Conservation (phyloP, 805 yeast genomes). For the Candida sithepensis region DNA sequence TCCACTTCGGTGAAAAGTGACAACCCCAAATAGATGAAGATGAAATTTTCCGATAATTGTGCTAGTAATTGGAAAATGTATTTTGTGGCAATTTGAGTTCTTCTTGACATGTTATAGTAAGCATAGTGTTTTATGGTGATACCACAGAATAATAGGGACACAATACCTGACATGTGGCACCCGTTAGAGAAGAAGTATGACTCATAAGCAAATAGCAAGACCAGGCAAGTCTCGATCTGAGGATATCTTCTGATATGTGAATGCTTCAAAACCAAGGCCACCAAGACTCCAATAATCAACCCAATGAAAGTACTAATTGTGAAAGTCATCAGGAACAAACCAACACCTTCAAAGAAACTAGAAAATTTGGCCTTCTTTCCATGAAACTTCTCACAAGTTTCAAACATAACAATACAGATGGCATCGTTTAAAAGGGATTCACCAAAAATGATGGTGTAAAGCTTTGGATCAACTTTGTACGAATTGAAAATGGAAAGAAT, state of each 20-base stretch:
- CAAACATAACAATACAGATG: constrained; percentile 97
- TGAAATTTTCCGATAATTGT: constrained; percentile 92
- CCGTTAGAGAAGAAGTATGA: constrained; percentile 98
- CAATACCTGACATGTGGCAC: constrained; percentile 99
- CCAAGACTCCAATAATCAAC: constrained; percentile 77
- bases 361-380: constrained; percentile 75
- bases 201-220: constrained; percentile 86
- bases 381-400: constrained; percentile 94
- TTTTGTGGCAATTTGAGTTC: constrained; percentile 95
- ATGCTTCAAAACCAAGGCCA: constrained; percentile 87
- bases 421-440: constrained; percentile 96
- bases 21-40: constrained; percentile 90
- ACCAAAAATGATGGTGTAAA: constrained; percentile 95
- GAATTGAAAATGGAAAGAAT: constrained; percentile 94
- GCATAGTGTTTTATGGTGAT: constrained; percentile 96
- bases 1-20: constrained; percentile 96
- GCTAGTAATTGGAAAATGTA: constrained; percentile 93
- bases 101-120: constrained; percentile 93
- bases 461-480: constrained; percentile 95
- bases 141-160: constrained; percentile 91
- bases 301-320: constrained; percentile 90
- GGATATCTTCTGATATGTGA: constrained; percentile 92
- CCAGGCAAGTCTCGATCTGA: constrained; percentile 94
- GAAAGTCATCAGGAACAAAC: constrained; percentile 89
- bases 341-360: constrained; percentile 89